A percentile compares a stretch with the other conserved stretches of the same genome.
Evolutionary conservation across 768 basidiomycete species (phyloP).

Genomic region (Artomyces pyxidatus): DNA sequence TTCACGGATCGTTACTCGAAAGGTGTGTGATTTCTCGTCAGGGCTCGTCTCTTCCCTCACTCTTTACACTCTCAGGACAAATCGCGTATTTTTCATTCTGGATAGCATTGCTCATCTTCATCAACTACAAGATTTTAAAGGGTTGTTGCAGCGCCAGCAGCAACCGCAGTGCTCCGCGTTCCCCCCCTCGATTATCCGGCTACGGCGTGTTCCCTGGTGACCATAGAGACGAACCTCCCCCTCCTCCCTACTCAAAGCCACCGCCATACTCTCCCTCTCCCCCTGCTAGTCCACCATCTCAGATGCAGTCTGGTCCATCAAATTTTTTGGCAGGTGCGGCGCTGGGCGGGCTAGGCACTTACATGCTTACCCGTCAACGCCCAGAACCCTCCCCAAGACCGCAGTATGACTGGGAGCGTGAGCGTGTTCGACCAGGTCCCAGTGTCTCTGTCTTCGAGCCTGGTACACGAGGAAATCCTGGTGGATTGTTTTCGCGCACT

Average conservation of each 20-base stretch:
- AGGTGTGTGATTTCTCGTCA: constrained; percentile 6
- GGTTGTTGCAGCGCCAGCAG: constrained; percentile 38
- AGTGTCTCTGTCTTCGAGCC: constrained; percentile 12
- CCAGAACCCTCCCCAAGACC: constrained; percentile 22
- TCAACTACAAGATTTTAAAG: constrained; percentile 50
- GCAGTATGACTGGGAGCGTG: constrained; percentile 56
- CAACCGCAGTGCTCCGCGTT: constrained; percentile 23
- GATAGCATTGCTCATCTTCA: constrained; percentile 41
- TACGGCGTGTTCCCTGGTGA: constrained; percentile 48
- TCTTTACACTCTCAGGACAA: neutral
- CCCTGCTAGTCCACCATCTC: constrained; percentile 16
- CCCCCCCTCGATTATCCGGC: constrained; percentile 23
- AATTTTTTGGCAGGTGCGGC: constrained; percentile 77
- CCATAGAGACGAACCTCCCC: constrained; percentile 47
- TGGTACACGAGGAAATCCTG: constrained; percentile 18
- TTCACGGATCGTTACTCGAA: constrained; percentile 6
- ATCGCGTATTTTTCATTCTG: constrained; percentile 43
- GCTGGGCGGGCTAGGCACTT: constrained; percentile 61
- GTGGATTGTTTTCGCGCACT: constrained; percentile 3
- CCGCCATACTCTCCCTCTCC: too few relatives aligned
- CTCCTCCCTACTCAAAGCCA: constrained; percentile 45
- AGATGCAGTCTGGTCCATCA: neutral
- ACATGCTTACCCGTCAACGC: constrained; percentile 33
- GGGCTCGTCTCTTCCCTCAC: constrained; percentile 7
- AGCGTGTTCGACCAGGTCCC: constrained; percentile 14